These are phyloP conservation scores for Nicotiana sylvestris DNA, from an alignment of 257 asterid genomes.

Conservation along the genomic window DNA sequence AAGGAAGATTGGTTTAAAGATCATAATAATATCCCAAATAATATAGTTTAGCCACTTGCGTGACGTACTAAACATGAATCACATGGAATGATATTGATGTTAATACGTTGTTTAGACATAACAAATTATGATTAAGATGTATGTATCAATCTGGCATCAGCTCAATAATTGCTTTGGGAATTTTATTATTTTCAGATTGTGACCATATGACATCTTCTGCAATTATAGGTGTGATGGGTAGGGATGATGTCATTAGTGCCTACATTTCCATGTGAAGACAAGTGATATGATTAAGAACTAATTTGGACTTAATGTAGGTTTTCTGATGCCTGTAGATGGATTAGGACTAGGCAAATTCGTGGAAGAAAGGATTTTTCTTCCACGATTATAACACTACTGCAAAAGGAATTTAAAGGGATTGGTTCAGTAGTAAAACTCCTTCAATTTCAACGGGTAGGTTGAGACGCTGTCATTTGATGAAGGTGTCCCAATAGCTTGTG, in stretches of 20 bases:
- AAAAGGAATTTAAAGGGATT: too few relatives aligned
- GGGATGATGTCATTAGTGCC: neutral
- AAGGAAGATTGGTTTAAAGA: neutral
- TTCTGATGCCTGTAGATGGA: neutral
- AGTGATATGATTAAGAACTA: neutral
- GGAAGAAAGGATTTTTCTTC: neutral
- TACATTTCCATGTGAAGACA: constrained; percentile 2
- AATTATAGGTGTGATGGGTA: neutral
- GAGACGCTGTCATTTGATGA: too few relatives aligned
- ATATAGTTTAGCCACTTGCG: neutral
- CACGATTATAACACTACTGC: too few relatives aligned
- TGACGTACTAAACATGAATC: neutral
- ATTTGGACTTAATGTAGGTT: neutral
- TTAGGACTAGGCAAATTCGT: neutral
- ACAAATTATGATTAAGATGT: neutral
- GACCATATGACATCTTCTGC: neutral
- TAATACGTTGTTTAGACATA: neutral
- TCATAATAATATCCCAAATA: neutral
- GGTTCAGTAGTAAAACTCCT: too few relatives aligned
- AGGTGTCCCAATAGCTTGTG: rapidly evolving
- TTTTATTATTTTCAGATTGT: neutral
- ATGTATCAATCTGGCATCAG: constrained; percentile 4
- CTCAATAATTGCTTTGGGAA: neutral
- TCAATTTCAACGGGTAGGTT: too few relatives aligned
- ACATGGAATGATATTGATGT: neutral